phyloP scores from a whole-genome alignment of 2,329 filamentous ascomycete genomes.

The Calonectria crousiana region DNA sequence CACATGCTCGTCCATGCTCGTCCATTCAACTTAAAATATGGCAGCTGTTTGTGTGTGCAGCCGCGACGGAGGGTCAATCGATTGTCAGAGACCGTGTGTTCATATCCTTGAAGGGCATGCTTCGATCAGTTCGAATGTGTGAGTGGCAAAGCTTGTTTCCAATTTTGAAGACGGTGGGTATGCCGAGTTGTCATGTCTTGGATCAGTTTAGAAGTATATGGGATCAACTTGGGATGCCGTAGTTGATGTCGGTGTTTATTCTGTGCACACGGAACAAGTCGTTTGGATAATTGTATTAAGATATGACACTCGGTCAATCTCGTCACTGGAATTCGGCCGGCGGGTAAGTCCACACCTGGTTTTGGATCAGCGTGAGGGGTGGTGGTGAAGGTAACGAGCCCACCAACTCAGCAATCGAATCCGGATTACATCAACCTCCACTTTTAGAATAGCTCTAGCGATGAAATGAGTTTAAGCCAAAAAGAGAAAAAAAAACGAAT shows the following conservation, averaged over 20 bases:
- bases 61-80: slow-evolving; percentile 11
- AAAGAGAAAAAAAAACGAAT: neutral
- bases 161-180: neutral
- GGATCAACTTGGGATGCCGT: neutral
- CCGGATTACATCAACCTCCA: neutral
- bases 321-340: too few species aligned
- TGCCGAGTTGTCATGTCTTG: neutral
- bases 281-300: too few species aligned
- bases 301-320: too few species aligned
- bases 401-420: too few species aligned
- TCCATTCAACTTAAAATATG: slow-evolving; percentile 33
- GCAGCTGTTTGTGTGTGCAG: slow-evolving; percentile 38
- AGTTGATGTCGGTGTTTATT: too few species aligned
- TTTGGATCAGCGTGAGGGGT: too few species aligned
- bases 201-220: neutral
- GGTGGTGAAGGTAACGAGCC: too few species aligned
- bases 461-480: too few species aligned
- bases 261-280: too few species aligned
- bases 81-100: neutral
- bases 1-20: slow-evolving; percentile 31
- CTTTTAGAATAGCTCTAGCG: neutral
- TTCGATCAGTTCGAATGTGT: neutral
- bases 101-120: neutral
- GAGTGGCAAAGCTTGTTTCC: neutral
- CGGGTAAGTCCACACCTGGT: too few species aligned